phyloP scores from a whole-genome alignment of 1,139 yeast species.

The Debaryomyces singareniensis region DNA sequence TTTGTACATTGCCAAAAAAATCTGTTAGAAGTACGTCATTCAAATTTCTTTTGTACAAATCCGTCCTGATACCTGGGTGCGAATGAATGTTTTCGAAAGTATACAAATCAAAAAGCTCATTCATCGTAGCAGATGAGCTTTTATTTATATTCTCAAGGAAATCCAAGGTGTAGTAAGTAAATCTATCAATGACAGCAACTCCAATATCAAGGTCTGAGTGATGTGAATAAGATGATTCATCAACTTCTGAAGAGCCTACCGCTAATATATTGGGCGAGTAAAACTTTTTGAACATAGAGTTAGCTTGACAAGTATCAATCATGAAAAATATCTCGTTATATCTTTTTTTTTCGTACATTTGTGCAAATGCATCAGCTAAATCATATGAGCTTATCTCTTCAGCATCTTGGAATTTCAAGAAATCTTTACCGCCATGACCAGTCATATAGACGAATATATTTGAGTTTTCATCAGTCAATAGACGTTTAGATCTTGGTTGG shows the following conservation, averaged over 20 bases:
- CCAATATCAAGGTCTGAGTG: conserved; percentile 95
- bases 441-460: conserved; percentile 93
- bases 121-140: conserved; percentile 67
- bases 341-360: conserved; percentile 92
- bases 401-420: conserved; percentile 94
- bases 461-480: conserved; percentile 88
- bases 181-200: conserved; percentile 94
- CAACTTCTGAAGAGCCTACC: conserved; percentile 87
- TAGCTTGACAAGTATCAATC: conserved; percentile 99
- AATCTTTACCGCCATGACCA: conserved; percentile 98
- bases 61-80: conserved; percentile 85
- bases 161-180: conserved; percentile 87
- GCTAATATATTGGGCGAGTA: conserved; percentile 91
- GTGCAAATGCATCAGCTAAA: conserved; percentile 94
- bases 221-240: conserved; percentile 90
- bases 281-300: conserved; percentile 90
- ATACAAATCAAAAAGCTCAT: conserved; percentile 78
- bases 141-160: conserved; percentile 77
- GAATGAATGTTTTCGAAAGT: conserved; percentile 85
- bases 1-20: conserved; percentile 91
- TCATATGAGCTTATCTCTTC: conserved; percentile 96
- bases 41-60: conserved; percentile 63
- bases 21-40: conserved; percentile 78
- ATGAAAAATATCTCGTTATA: conserved; percentile 93
- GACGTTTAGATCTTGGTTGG: conserved; percentile 86